Evolutionary conservation across 805 yeast species (phyloP), one percentile per base, ranked within the genome.

Genomic region (Candida peoriensis): DNA sequence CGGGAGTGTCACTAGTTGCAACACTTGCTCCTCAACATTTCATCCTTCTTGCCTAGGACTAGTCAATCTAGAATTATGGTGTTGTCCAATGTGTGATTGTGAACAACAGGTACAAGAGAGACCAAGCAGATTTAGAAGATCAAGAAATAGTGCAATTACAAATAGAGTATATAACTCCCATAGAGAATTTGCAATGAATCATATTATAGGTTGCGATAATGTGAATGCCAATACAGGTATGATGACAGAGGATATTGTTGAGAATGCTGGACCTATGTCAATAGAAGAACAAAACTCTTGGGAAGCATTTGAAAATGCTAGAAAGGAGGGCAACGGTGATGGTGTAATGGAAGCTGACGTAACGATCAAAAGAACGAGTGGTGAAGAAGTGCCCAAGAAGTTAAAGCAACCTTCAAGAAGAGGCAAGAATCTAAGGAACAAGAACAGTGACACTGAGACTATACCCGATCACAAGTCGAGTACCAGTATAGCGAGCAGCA

Each of bases 51-150:
- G 76, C 39, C 50, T 71, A 13, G 72, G 70, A 3, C 26, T 58
- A 2, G 30, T 42, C 1, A 45, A 38, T 25, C 28, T 28, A 5
- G 48, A 36, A 5, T 52, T 41, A 12, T 71, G 76, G 77, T 54
- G 53, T 38, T 72, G 78, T 46, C 77, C 77, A n/a, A 60, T 69
- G 40, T 72, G 78, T 45, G 74, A 68, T 37, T 50, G 53, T 36
- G 57, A 54, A 21, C 75, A 70, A 48, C 66, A 36, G 20, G 33
- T n/a, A 18, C 28, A 24, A 12, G 38, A 39, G 13, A 40, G 49
- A 12, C 45, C 50, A 14, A 44, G 48, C 15, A 25, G 34, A n/a
- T 47, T 44, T 30, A 41, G 56, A 40, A 38, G 51, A 32, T 45
- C 50, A n/a, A 38, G 55, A 26, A 38, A 46, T 31, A 51, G 58